A percentile compares a stretch with the other conserved stretches of the same genome.
These are phyloP conservation scores for Dendrocalamus sinicus DNA, from an alignment of 176 grass and related monocot genomes.

Conservation along the genomic window DNA sequence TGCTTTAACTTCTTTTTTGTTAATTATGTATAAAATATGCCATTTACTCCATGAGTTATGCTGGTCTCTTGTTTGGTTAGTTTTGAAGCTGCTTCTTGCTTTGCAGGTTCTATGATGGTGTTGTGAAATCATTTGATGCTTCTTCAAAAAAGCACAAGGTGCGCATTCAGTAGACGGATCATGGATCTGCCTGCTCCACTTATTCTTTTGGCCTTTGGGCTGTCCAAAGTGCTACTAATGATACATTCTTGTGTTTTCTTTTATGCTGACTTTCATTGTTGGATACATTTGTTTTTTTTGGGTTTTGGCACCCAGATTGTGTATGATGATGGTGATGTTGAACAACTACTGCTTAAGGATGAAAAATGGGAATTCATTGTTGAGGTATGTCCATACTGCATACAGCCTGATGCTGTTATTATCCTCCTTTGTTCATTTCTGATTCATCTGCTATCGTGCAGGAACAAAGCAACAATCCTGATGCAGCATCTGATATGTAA, in stretches of 20 bases:
- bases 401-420: background rate
- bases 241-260: background rate
- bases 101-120: constrained; percentile 80
- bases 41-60: constrained; percentile 30
- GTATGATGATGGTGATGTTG: constrained; percentile 87
- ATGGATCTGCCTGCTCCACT: background rate
- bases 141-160: constrained; percentile 74
- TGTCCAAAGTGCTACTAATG: constrained; percentile 14
- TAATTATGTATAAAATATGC: constrained; percentile 10
- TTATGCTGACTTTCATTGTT: background rate
- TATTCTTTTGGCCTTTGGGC: background rate
- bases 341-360: constrained; percentile 55
- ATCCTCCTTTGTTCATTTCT: background rate
- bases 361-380: constrained; percentile 69
- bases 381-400: constrained; percentile 44
- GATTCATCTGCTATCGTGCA: constrained; percentile 47
- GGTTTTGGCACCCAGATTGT: constrained; percentile 52
- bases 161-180: background rate
- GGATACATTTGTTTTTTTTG: background rate
- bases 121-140: constrained; percentile 49
- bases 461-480: constrained; percentile 45
- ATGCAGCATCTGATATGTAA: constrained; percentile 50
- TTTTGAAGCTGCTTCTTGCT: constrained; percentile 43
- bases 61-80: constrained; percentile 1
- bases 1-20: constrained; percentile 1